Conservation (phyloP, 768 basidiomycete genomes). For the Lentinula lateritia region DNA sequence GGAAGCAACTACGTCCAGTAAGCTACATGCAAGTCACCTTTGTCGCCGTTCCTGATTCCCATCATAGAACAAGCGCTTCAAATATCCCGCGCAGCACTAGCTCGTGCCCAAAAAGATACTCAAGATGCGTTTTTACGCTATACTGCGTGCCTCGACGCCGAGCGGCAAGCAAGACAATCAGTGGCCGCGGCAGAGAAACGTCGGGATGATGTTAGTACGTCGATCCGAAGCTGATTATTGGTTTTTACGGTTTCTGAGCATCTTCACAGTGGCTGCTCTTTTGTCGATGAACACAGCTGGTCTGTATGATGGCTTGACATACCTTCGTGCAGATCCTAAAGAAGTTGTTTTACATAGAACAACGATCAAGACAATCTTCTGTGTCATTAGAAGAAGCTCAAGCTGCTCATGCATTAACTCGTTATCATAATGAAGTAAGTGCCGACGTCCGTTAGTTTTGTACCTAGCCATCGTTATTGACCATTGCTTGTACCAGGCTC, state of each 20-base stretch:
- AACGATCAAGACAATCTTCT: constrained; percentile 48
- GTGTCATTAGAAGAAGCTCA: constrained; percentile 43
- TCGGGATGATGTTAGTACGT: constrained; percentile 58
- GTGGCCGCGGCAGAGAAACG: constrained; percentile 62
- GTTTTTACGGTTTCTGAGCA: constrained; percentile 13
- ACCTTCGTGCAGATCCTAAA: constrained; percentile 10
- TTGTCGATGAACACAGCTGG: constrained; percentile 40
- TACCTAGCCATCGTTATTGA: constrained; percentile 4
- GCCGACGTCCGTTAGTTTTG: background rate
- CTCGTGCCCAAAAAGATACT: constrained; percentile 63
- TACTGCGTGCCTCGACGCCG: constrained; percentile 62
- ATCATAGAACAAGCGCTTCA: constrained; percentile 54
- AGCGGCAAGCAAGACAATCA: constrained; percentile 60
- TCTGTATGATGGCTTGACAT: constrained; percentile 10
- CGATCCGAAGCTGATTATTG: constrained; percentile 6
- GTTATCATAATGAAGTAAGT: constrained; percentile 39
- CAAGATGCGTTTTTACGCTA: constrained; percentile 70
- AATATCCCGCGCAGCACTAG: constrained; percentile 52
- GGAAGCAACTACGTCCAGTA: constrained; percentile 59
- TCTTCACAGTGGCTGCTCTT: constrained; percentile 36
- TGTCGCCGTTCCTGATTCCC: constrained; percentile 9
- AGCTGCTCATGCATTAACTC: constrained; percentile 27
- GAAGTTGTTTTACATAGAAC: constrained; percentile 19
- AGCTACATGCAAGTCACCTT: constrained; percentile 16
- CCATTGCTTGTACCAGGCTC: background rate